Evolutionary conservation across 2,329 filamentous ascomycete species (phyloP), one percentile per base, ranked within the genome.

Genomic region (Hypomyces perniciosus): DNA sequence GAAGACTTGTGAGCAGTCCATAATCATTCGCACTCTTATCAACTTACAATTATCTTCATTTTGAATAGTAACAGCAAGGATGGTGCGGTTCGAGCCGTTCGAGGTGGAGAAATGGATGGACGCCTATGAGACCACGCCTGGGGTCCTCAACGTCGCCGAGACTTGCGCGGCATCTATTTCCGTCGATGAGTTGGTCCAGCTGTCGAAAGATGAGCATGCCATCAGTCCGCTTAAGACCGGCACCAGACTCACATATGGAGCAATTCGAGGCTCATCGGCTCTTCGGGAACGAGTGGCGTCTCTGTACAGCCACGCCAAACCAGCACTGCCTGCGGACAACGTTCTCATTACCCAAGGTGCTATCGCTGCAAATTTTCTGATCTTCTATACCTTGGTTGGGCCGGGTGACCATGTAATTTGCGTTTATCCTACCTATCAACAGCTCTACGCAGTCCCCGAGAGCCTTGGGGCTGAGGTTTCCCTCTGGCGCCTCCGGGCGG

Each of bases 391-490:
- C 1, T 73, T 93, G 6, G 64, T 93, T 2, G 80, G 81, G 0
- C 80, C 83, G 0, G 86, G 84, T 1, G 88, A 95, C 62, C 90
- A 95, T 74, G 86, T 92, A 43, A 79, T 95, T 52, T 93, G 88
- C 61, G 86, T 93, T 52, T 88, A 90, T 63, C 90, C 90, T 9
- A 92, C 88, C 1, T 95, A 93, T 61, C 88, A 93, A 65, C 88
- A 93, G 60, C 76, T 95, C 1, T 93, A 92, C 62, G 74, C 82
- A 8, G 80, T 95, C 1, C 88, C 90, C 0, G 75, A 77, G 57
- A 85, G 83, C 35, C 70, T 95, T 5, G 89, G 90, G 0, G 88
- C 88, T 1, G 80, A 88, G 52, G 86, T 95, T 12, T 83, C 83
- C 39, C 66, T 92, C 8, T 95, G 90, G 90, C 82, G 80, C 62